phyloP scores from a whole-genome alignment of 1,139 yeast genomes.

The Scheffersomyces lignicola region DNA sequence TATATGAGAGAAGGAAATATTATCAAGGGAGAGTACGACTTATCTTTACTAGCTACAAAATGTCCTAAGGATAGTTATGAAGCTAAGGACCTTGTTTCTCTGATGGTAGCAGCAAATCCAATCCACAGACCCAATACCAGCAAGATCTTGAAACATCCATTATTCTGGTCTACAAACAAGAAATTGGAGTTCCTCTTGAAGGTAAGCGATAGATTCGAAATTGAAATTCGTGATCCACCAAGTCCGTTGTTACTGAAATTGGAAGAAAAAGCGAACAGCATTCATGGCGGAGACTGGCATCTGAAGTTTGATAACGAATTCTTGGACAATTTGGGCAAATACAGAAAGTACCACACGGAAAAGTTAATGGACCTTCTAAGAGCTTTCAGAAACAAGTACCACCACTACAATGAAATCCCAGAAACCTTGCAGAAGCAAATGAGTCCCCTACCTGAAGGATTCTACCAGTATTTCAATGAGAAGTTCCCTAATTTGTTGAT shows the following conservation, averaged over 20 bases:
- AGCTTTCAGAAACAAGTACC: conserved; percentile 88
- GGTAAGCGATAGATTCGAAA: conserved; percentile 88
- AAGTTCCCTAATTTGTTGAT: conserved; percentile 79
- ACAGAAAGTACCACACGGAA: conserved; percentile 79
- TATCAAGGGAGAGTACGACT: conserved; percentile 64
- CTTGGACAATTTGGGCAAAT: conserved; percentile 82
- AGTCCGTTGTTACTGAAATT: conserved; percentile 59
- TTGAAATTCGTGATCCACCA: conserved; percentile 86
- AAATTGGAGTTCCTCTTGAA: conserved; percentile 80
- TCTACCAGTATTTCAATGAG: conserved; percentile 68
- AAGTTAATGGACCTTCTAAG: conserved; percentile 82
- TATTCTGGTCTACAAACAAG: conserved; percentile 78
- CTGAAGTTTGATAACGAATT: conserved; percentile 65
- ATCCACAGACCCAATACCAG: conserved; percentile 70
- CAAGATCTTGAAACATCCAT: conserved; percentile 75
- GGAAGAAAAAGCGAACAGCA: conserved; percentile 54
- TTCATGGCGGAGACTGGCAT: conserved; percentile 78
- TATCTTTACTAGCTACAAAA: conserved; percentile 43
- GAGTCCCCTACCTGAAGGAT: conserved; percentile 84
- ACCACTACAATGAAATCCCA: conserved; percentile 91
- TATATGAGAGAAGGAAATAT: conserved; percentile 88
- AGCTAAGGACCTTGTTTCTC: conserved; percentile 66
- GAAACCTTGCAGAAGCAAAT: conserved; percentile 55
- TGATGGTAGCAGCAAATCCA: conserved; percentile 75
- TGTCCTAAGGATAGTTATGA: conserved; percentile 55